A percentile compares a stretch with the other conserved stretches of the same genome.
phyloP scores from a whole-genome alignment of 192 early-diverging fungal genomes.

The Backusella liffmaniae region DNA sequence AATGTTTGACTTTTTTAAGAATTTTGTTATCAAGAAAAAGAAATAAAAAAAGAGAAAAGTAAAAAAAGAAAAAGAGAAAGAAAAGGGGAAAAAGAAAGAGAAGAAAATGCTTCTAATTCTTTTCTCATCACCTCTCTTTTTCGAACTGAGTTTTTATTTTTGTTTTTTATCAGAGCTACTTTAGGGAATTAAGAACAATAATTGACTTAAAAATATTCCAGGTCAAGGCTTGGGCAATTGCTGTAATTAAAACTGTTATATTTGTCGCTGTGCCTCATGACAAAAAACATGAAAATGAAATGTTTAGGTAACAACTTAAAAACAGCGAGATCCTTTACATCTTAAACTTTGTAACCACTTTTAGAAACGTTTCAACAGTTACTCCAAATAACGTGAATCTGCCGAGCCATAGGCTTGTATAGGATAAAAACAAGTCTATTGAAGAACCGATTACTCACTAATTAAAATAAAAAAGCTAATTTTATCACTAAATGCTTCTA shows the following conservation, averaged over 20 bases:
- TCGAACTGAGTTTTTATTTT: constrained; percentile 1
- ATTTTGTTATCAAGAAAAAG: neutral
- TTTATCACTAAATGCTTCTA: neutral
- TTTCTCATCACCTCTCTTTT: neutral
- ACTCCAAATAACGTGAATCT: neutral
- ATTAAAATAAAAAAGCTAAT: neutral
- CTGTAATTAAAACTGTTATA: constrained; percentile 1
- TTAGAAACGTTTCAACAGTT: neutral
- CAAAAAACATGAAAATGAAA: neutral
- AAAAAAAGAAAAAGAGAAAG: neutral
- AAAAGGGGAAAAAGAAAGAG: neutral
- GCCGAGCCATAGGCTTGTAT: neutral
- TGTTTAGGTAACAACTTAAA: neutral
- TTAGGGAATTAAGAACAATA: constrained; percentile 1
- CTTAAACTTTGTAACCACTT: neutral
- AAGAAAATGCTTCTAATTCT: neutral
- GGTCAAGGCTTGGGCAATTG: neutral
- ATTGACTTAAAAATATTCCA: neutral
- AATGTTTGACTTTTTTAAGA: neutral
- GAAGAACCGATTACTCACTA: neutral
- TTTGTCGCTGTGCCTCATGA: neutral
- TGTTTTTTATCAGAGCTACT: neutral
- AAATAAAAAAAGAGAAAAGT: neutral
- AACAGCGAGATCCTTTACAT: neutral
- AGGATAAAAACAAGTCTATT: neutral